These are phyloP conservation scores for Nemania sp. DNA, from an alignment of 2,329 filamentous ascomycete genomes.

Conservation along the genomic window DNA sequence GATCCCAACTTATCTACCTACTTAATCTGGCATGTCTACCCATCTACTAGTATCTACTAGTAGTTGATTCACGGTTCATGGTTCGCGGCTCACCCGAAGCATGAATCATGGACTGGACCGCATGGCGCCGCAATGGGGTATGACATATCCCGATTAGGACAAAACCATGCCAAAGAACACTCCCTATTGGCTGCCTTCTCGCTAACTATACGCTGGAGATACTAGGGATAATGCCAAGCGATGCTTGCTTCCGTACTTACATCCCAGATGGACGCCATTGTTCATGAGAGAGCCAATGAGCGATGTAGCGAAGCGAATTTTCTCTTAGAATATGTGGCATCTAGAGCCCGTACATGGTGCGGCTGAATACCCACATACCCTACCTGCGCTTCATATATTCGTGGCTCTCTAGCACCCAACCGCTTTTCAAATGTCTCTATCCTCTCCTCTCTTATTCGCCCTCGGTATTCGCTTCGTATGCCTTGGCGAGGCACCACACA, in stretches of 20 bases:
- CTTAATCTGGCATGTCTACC: background rate
- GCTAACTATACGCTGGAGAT: slow-evolving; percentile 27
- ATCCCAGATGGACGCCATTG: slow-evolving; percentile 8
- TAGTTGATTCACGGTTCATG: no score
- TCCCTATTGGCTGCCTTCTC: slow-evolving; percentile 30
- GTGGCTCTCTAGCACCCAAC: background rate
- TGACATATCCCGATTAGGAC: slow-evolving; percentile 29
- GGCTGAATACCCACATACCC: slow-evolving; percentile 8
- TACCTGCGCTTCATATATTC: background rate
- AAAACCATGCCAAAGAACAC: slow-evolving; percentile 10
- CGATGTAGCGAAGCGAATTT: slow-evolving; percentile 26
- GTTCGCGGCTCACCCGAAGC: background rate
- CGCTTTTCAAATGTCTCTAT: background rate
- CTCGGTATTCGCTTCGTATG: background rate
- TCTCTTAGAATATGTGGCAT: background rate
- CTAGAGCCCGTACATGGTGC: background rate
- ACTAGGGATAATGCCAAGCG: slow-evolving; percentile 14
- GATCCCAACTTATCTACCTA: background rate
- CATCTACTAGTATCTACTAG: no score
- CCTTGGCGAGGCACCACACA: no score
- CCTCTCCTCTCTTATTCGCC: background rate
- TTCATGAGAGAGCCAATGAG: slow-evolving; percentile 25
- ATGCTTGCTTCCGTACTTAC: slow-evolving; percentile 6
- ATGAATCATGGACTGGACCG: slow-evolving; percentile 13
- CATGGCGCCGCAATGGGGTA: no score